A percentile compares a stretch with the other conserved stretches of the same genome.
These are phyloP conservation scores for Neurospora sp. DNA, from an alignment of 495 filamentous ascomycete species.

Conservation along the genomic window DNA sequence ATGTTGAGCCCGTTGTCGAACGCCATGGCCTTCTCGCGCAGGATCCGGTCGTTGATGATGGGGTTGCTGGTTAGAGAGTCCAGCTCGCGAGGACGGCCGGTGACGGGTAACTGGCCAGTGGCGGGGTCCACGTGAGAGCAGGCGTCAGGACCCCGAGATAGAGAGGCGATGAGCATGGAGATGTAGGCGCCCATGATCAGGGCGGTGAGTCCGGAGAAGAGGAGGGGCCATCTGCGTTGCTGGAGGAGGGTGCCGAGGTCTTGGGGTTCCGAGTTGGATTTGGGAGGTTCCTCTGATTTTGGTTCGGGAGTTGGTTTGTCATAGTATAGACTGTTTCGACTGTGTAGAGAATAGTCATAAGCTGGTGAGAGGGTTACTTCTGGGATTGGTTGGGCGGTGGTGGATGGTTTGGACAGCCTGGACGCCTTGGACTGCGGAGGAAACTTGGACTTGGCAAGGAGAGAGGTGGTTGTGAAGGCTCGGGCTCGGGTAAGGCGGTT, in stretches of 20 bases:
- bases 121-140: not conserved
- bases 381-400: not conserved
- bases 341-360: no score
- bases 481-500: not conserved
- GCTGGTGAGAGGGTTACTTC: not conserved
- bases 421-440: not conserved
- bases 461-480: conserved; percentile 2
- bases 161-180: conserved; percentile 21
- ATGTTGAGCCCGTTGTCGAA: conserved; percentile 35
- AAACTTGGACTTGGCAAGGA: not conserved
- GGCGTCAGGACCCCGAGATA: conserved; percentile 5
- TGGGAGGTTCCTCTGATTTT: not conserved
- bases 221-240: conserved; percentile 14
- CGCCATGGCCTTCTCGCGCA: conserved; percentile 10
- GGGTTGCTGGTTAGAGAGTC: not conserved
- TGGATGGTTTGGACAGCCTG: not conserved
- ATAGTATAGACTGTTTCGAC: no score
- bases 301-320: not conserved
- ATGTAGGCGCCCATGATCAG: conserved; percentile 20
- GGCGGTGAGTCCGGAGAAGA: conserved; percentile 16
- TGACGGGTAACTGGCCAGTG: not conserved
- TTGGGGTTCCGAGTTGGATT: not conserved
- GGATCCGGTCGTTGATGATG: conserved; percentile 4
- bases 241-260: conserved; percentile 12
- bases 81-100: conserved; percentile 9